These are phyloP conservation scores for Lactarius trivialis DNA, from an alignment of 768 basidiomycete genomes.

Conservation along the genomic window DNA sequence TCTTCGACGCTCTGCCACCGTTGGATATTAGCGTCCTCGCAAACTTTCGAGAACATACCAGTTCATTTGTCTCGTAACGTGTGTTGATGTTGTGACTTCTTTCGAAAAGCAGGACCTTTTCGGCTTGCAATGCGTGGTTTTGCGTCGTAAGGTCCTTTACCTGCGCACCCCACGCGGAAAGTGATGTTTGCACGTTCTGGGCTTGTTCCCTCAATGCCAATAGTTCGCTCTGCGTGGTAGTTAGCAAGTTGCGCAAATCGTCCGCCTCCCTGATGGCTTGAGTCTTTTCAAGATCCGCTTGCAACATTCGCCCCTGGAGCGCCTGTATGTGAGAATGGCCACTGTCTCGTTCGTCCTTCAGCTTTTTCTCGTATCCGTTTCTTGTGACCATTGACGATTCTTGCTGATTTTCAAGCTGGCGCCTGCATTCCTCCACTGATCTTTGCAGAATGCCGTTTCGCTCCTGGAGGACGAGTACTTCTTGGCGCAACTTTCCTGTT, in stretches of 20 bases:
- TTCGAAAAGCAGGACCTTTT: slow-evolving; percentile 23
- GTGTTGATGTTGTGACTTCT: slow-evolving; percentile 27
- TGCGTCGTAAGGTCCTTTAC: slow-evolving; percentile 25
- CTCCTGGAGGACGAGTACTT: slow-evolving; percentile 38
- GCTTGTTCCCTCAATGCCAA: slow-evolving; percentile 21
- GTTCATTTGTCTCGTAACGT: slow-evolving; percentile 29
- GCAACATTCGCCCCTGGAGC: slow-evolving; percentile 15
- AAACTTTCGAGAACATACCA: slow-evolving; percentile 23
- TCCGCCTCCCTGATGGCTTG: slow-evolving; percentile 19
- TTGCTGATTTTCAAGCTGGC: slow-evolving; percentile 17
- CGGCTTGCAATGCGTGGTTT: slow-evolving; percentile 24
- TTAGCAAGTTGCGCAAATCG: slow-evolving; percentile 17
- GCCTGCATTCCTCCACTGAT: slow-evolving; percentile 21
- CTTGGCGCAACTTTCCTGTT: slow-evolving; percentile 32
- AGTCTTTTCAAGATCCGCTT: slow-evolving; percentile 18
- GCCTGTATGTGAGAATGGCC: slow-evolving; percentile 17
- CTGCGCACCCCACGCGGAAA: slow-evolving; percentile 23
- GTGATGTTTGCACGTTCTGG: slow-evolving; percentile 22
- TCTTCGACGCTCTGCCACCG: slow-evolving; percentile 29
- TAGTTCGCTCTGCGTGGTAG: slow-evolving; percentile 19
- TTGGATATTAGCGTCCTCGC: not conserved
- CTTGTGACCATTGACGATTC: slow-evolving; percentile 7
- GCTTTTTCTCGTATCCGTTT: slow-evolving; percentile 13
- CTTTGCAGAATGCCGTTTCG: slow-evolving; percentile 32
- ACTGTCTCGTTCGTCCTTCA: slow-evolving; percentile 18